Conservation (phyloP, 1,139 yeast genomes). For the Saccharomyces hybrid region DNA sequence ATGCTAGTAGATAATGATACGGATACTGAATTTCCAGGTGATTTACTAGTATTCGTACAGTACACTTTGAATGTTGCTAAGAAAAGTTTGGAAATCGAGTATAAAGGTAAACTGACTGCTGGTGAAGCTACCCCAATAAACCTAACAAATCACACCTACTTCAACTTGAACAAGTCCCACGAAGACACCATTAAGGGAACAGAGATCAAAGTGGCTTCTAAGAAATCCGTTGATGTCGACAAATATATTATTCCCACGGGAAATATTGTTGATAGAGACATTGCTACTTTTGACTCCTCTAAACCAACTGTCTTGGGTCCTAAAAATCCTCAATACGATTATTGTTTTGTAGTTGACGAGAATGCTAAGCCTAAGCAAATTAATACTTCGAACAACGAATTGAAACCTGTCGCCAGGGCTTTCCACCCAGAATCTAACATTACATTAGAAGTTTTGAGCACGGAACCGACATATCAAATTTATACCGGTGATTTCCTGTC, state of each 20-base stretch:
- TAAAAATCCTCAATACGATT: constrained; percentile 38
- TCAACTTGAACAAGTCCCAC: constrained; percentile 37
- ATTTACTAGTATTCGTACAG: constrained; percentile 15
- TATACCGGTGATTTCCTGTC: constrained; percentile 54
- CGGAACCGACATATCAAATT: constrained; percentile 64
- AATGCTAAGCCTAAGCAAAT: constrained; percentile 37
- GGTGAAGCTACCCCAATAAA: constrained; percentile 46
- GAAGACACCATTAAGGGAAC: constrained; percentile 26
- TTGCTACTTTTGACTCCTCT: constrained; percentile 17
- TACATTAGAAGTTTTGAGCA: constrained; percentile 42
- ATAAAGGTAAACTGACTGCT: constrained; percentile 39
- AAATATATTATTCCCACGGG: constrained; percentile 47
- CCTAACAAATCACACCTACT: constrained; percentile 60
- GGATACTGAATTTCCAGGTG: constrained; percentile 22
- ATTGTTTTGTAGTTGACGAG: constrained; percentile 45
- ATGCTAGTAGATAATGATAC: constrained; percentile 35
- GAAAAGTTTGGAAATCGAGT: constrained; percentile 39
- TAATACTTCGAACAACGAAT: constrained; percentile 30
- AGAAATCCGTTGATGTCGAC: constrained; percentile 37
- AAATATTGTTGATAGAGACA: constrained; percentile 31
- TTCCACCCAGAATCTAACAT: constrained; percentile 41
- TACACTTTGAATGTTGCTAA: constrained; percentile 24
- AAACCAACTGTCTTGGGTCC: constrained; percentile 17
- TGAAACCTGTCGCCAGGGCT: constrained; percentile 40
- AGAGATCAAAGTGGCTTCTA: constrained; percentile 28